phyloP scores from a whole-genome alignment of 768 basidiomycete species.

The Kwoniella sp. region DNA sequence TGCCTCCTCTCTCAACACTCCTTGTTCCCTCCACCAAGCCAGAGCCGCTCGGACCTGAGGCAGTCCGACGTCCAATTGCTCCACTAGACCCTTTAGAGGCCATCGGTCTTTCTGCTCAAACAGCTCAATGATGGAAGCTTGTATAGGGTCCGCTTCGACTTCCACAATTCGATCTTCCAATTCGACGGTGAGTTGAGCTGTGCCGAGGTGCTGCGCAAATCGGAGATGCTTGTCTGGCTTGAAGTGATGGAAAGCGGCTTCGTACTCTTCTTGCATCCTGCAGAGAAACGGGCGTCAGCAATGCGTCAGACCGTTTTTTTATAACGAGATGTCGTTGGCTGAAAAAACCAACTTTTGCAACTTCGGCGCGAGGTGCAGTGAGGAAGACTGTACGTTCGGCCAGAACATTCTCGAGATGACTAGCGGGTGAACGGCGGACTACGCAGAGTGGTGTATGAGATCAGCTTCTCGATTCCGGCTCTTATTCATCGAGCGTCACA shows the following conservation, averaged over 20 bases:
- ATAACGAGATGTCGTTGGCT: no score
- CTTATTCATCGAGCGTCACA: slow-evolving; percentile 41
- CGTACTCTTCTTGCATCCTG: slow-evolving; percentile 67
- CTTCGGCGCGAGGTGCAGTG: slow-evolving; percentile 79
- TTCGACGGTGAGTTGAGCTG: slow-evolving; percentile 75
- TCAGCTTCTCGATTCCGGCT: not conserved
- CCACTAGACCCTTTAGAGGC: slow-evolving; percentile 70
- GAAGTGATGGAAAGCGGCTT: slow-evolving; percentile 73
- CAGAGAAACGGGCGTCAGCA: no score
- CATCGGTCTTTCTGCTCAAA: slow-evolving; percentile 52
- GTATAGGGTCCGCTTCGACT: slow-evolving; percentile 78
- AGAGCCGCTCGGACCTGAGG: slow-evolving; percentile 72
- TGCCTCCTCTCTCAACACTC: slow-evolving; percentile 68
- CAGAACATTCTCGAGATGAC: slow-evolving; percentile 95
- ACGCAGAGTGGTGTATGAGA: slow-evolving; percentile 6
- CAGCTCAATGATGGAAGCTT: slow-evolving; percentile 66
- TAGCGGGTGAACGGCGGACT: slow-evolving; percentile 80
- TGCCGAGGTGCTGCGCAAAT: slow-evolving; percentile 88
- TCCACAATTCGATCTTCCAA: slow-evolving; percentile 77
- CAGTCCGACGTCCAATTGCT: slow-evolving; percentile 68
- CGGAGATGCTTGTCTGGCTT: slow-evolving; percentile 90
- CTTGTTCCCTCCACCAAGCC: slow-evolving; percentile 79
- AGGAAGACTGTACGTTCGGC: slow-evolving; percentile 77
- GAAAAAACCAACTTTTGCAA: slow-evolving; percentile 68
- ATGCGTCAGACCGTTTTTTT: no score